These are phyloP conservation scores for Allium sativum DNA, from an alignment of 106 monocot genomes.

Conservation along the genomic window DNA sequence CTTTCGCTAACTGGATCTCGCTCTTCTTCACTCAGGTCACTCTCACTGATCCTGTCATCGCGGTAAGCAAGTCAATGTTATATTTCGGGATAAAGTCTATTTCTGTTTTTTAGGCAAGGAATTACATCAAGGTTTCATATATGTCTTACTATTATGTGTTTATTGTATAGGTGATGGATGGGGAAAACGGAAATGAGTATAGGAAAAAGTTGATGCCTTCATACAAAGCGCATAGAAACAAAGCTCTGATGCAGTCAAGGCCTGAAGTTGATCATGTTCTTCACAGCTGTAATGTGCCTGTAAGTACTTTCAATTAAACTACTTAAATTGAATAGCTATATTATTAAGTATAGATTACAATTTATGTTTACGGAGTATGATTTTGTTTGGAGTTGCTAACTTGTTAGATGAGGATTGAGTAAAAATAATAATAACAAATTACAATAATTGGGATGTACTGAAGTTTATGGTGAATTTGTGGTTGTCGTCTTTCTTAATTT, in stretches of 20 bases:
- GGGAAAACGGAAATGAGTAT: slow-evolving; percentile 72
- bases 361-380: too few relatives aligned
- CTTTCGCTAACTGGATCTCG: slow-evolving; percentile 63
- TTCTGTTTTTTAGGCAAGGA: too few relatives aligned
- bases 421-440: too few relatives aligned
- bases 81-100: neutral
- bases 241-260: slow-evolving; percentile 3
- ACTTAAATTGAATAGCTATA: too few relatives aligned
- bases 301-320: slow-evolving; percentile 12
- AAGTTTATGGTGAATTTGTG: too few relatives aligned
- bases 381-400: too few relatives aligned
- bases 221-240: slow-evolving; percentile 75
- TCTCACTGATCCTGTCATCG: slow-evolving; percentile 65
- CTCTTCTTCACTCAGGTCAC: slow-evolving; percentile 79
- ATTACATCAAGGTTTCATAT: too few relatives aligned
- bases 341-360: too few relatives aligned
- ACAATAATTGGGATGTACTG: too few relatives aligned
- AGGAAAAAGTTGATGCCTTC: slow-evolving; percentile 73
- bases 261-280: slow-evolving; percentile 41
- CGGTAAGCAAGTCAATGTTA: slow-evolving; percentile 24
- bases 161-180: slow-evolving; percentile 67
- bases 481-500: too few relatives aligned
- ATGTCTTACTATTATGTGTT: too few relatives aligned
- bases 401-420: too few relatives aligned
- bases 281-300: slow-evolving; percentile 71